These are phyloP conservation scores for Vaccinium corymbosum DNA, from an alignment of 148 eudicot genomes.

Conservation along the genomic window DNA sequence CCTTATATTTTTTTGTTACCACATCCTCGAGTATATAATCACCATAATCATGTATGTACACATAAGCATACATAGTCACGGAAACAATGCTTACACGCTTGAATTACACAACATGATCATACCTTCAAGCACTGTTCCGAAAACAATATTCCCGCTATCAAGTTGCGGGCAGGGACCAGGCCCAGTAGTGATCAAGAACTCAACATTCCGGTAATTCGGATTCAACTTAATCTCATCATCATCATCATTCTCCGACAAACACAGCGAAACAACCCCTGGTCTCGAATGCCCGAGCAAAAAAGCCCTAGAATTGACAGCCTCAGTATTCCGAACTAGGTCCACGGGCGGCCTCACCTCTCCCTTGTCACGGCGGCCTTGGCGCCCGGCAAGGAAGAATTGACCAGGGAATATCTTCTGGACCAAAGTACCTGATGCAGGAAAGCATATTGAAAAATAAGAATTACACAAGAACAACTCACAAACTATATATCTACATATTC, in stretches of 20 bases:
- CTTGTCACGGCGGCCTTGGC: conserved; percentile 73
- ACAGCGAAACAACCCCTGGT: conserved; percentile 67
- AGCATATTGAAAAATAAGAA: too few species aligned
- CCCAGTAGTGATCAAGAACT: conserved; percentile 94
- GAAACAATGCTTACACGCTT: neutral
- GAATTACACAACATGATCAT: neutral
- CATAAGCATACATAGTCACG: neutral
- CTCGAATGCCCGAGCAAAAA: conserved; percentile 70
- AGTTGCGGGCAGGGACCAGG: conserved; percentile 94
- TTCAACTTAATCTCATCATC: conserved; percentile 78
- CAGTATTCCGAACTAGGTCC: conserved; percentile 50
- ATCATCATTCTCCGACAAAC: conserved; percentile 86
- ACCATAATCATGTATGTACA: neutral
- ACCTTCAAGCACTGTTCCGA: conserved; percentile 96
- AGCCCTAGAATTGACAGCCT: conserved; percentile 63
- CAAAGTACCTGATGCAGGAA: conserved; percentile 38
- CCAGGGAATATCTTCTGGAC: conserved; percentile 85
- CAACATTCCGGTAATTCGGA: conserved; percentile 74
- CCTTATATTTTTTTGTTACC: too few species aligned
- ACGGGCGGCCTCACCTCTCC: conserved; percentile 65
- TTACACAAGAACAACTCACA: too few species aligned
- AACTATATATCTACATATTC: too few species aligned
- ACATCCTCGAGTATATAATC: neutral
- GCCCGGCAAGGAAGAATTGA: conserved; percentile 65
- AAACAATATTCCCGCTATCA: conserved; percentile 78